Evolutionary conservation across 805 yeast species (phyloP), one percentile per base, ranked within the genome.

Genomic region (Metschnikowia noctiluminum): DNA sequence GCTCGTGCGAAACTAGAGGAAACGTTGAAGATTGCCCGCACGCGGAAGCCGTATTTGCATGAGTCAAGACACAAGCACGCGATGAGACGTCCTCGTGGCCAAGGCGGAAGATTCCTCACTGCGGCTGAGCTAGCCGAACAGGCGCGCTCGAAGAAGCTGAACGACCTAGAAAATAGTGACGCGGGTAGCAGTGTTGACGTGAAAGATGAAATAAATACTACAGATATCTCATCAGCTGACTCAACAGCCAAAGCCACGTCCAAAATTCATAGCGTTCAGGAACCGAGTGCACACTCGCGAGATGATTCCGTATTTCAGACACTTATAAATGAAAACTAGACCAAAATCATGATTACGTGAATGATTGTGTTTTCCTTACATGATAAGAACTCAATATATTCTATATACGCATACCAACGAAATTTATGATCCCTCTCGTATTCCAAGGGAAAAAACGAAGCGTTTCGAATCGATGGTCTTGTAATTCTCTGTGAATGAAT

Each of bases 61-160:
- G 99, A 94, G 68, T 89, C 97, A 15, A 79, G 99, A 60, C 99
- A 94, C 66, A 92, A 94, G 65, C 99, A 94, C 66, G 99, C 99
- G 2, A 94, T 94, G 99, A 80, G 98, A 63, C 80, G 99, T 65
- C 98, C 99, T 13, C 81, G 99, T 59, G 99, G 99, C 28, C 98
- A 94, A 70, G 99, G 99, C 31, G 99, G 99, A 7, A 76, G 99
- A 52, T 94, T 94, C 58, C 70, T 94, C 51, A 94, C 99, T 0
- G 97, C 98, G 12, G 96, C 96, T 7, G 78, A 73, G 55, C 73
- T 73, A 41, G 77, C 77, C 3, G 77, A 73, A 49, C 70, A 69
- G 58, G 77, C 71, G 36, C 59, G 73, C 28, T 57, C 66, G 45
- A 76, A 70, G 28, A 71, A 69, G 49, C 59, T 69, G 52, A 64